Evolutionary conservation across 768 basidiomycete species (phyloP).

Genomic region (Fibroporia radiculosa): DNA sequence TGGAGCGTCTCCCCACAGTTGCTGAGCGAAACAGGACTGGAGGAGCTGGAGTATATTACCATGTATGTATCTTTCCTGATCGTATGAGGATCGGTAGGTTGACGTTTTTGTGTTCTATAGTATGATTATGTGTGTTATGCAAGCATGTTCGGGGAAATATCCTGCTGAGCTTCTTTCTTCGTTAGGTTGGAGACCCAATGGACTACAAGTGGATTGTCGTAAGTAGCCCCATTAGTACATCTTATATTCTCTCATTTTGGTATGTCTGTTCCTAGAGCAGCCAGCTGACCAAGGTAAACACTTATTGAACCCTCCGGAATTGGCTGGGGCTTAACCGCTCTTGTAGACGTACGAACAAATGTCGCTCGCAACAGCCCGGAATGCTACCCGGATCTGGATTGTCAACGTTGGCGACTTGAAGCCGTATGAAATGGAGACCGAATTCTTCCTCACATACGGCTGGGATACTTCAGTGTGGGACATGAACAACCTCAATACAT

Average conservation of each 20-base stretch:
- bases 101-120: slow-evolving; percentile 23
- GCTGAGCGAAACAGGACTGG: slow-evolving; percentile 54
- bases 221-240: slow-evolving; percentile 11
- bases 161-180: neutral
- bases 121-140: slow-evolving; percentile 36
- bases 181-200: slow-evolving; percentile 52
- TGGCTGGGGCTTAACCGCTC: neutral
- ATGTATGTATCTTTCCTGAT: slow-evolving; percentile 12
- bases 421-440: slow-evolving; percentile 63
- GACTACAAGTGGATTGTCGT: slow-evolving; percentile 71
- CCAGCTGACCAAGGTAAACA: slow-evolving; percentile 41
- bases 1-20: slow-evolving; percentile 49
- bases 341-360: slow-evolving; percentile 57
- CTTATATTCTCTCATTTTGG: neutral
- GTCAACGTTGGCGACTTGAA: slow-evolving; percentile 74
- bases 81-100: neutral
- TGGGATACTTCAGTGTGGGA: slow-evolving; percentile 55
- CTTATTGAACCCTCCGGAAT: neutral
- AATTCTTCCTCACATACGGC: slow-evolving; percentile 59
- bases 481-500: slow-evolving; percentile 42
- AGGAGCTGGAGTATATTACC: slow-evolving; percentile 61
- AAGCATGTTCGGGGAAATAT: neutral
- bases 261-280: slow-evolving; percentile 30
- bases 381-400: slow-evolving; percentile 58
- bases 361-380: slow-evolving; percentile 52